phyloP scores from a whole-genome alignment of 306 rosid genomes.

The Luffa acutangula region DNA sequence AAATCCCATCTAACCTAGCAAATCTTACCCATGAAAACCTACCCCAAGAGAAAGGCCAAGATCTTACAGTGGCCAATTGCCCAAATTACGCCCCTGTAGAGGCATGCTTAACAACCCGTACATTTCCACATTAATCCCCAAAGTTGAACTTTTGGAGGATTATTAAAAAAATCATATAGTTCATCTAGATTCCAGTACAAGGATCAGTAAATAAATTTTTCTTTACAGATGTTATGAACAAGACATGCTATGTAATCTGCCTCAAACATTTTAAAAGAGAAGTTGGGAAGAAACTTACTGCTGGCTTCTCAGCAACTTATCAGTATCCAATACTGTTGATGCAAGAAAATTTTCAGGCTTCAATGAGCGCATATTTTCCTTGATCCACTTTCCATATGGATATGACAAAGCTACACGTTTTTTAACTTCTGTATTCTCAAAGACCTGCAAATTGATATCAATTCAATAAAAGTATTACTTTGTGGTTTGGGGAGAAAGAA shows the following conservation, averaged over 20 bases:
- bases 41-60: background rate
- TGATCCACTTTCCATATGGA: slow-evolving; percentile 87
- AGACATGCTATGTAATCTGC: background rate
- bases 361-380: slow-evolving; percentile 66
- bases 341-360: slow-evolving; percentile 74
- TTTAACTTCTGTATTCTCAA: slow-evolving; percentile 94
- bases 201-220: background rate
- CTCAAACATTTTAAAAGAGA: background rate
- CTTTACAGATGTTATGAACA: background rate
- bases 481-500: background rate
- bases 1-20: background rate
- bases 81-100: background rate
- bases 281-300: slow-evolving; percentile 58
- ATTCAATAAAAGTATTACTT: background rate
- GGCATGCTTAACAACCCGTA: background rate
- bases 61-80: background rate
- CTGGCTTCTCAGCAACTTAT: slow-evolving; percentile 69
- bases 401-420: slow-evolving; percentile 76
- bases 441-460: slow-evolving; percentile 54
- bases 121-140: background rate
- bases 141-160: background rate
- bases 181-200: slow-evolving; percentile 3
- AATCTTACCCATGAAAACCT: background rate
- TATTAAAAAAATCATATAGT: background rate
- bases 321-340: slow-evolving; percentile 62